Percentiles rank a stretch among this genome's conserved stretches.
These are phyloP conservation scores for Phytopythium chamaehyphon DNA, from an alignment of 352 stramenopile genomes.

Conservation along the genomic window DNA sequence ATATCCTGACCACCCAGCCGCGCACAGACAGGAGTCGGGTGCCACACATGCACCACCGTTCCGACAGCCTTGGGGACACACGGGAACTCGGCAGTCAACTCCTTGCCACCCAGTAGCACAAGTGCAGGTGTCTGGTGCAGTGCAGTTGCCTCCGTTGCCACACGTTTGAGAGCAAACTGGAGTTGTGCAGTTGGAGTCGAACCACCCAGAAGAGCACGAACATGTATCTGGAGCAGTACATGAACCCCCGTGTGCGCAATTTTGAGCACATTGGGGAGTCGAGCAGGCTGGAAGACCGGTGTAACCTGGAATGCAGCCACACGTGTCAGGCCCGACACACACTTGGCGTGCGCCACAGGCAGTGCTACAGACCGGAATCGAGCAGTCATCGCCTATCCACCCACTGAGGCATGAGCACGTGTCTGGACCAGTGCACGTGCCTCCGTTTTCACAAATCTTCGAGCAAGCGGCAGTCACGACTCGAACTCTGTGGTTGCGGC, in stretches of 20 bases:
- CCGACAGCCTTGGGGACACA: constrained; percentile 85
- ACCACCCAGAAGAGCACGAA: constrained; percentile 89
- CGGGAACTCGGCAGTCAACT: constrained; percentile 88
- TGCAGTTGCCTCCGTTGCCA: constrained; percentile 96
- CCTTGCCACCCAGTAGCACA: constrained; percentile 89
- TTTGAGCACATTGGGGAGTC: constrained; percentile 86
- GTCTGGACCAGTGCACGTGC: constrained; percentile 83
- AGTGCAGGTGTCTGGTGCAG: constrained; percentile 85
- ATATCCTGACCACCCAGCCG: constrained; percentile 88
- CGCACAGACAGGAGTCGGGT: constrained; percentile 93
- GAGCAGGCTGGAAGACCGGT: constrained; percentile 59
- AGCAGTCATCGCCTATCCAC: constrained; percentile 91
- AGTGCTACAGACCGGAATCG: constrained; percentile 60
- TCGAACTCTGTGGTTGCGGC: constrained; percentile 92
- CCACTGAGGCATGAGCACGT: constrained; percentile 81
- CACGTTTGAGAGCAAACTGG: constrained; percentile 95
- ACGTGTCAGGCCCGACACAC: constrained; percentile 91
- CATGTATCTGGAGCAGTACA: constrained; percentile 94
- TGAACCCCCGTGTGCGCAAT: constrained; percentile 80
- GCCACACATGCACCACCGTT: constrained; percentile 92
- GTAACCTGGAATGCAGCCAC: constrained; percentile 93
- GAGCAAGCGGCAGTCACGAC: constrained; percentile 87
- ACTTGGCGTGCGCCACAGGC: constrained; percentile 62
- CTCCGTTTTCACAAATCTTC: constrained; percentile 95
- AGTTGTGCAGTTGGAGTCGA: constrained; percentile 96